Evolutionary conservation across 495 filamentous ascomycete species (phyloP), one percentile per base, ranked within the genome.

Genomic region (Mytilinidion resinicola): DNA sequence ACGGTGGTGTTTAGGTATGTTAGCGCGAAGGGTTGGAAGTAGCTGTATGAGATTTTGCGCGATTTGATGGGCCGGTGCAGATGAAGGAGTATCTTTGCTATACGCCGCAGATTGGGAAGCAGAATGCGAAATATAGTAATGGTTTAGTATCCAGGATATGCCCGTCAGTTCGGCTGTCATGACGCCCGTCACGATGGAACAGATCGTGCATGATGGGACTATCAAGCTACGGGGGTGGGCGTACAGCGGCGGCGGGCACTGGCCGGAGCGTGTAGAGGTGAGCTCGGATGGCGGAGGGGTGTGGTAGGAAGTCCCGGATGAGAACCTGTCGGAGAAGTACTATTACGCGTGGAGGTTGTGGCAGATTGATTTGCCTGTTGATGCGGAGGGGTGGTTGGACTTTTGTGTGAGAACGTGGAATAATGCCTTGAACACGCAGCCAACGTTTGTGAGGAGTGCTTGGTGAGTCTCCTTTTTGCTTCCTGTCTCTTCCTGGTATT

Each of bases 1-100:
- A 77, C 76, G 0, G 76, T 88, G 1, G 82, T 85, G 0, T 68
- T 82, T 46, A 85, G 85, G 0, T 85, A 85, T 55, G 85, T 87
- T 53, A 80, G 79, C 15, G 81, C 80, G 1, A 63, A 80, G 36
- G 78, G 74, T 56, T 73, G 75, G 47, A 85, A 85, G 67, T 84
- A 81, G 82, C 72, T 85, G 7, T 78, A 78, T 44, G 72, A 76
- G 21, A 73, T 83, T 64, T 64, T 77, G 74, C 35, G 81, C 74
- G 0, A 77, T 84, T 84, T 42, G 12, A 53, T 10, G 69, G 73
- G 9, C 76, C 70, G 2, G 71, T 73, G n/a, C 71, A 73, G 59
- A 69, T 56, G 58, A 77, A 77, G 51, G 79, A 83, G 63, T 84
- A 85, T 61, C 67, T 84, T 1, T 84, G 84, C 68, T 85, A 78